Conservation (phyloP, 2,329 filamentous ascomycete species). For the Clonostachys sp. region DNA sequence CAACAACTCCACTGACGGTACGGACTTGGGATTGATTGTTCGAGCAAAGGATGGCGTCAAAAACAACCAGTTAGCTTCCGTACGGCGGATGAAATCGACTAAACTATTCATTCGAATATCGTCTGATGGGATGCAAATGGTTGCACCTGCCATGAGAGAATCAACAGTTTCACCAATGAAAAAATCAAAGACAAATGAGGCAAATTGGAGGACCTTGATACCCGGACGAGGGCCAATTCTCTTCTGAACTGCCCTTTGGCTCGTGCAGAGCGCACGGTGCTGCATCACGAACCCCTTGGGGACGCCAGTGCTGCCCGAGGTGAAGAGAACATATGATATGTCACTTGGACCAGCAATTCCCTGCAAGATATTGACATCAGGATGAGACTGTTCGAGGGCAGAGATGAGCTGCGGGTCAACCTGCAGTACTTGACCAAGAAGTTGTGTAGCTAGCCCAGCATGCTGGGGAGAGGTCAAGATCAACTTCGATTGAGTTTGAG, state of each 20-base stretch:
- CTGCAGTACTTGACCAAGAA: too few relatives aligned
- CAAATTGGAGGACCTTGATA: conserved; percentile 1
- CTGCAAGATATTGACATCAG: background rate
- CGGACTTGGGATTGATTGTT: background rate
- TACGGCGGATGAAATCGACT: conserved; percentile 3
- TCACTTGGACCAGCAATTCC: background rate
- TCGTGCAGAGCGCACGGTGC: conserved; percentile 10
- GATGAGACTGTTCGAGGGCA: background rate
- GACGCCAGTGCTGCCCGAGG: conserved; percentile 10
- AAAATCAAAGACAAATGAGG: conserved; percentile 7
- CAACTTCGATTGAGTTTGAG: background rate
- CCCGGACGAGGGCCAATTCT: background rate
- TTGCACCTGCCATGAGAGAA: conserved; percentile 5
- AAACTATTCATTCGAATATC: conserved; percentile 5
- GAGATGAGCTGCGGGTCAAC: background rate
- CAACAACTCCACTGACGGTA: conserved; percentile 1
- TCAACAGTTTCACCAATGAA: conserved; percentile 3
- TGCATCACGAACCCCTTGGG: conserved; percentile 14
- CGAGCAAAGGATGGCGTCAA: background rate
- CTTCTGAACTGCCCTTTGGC: conserved; percentile 6
- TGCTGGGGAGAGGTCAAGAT: too few relatives aligned
- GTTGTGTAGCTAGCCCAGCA: background rate
- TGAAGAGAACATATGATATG: conserved; percentile 7
- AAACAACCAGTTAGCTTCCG: background rate
- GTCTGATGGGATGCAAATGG: conserved; percentile 8